These are phyloP conservation scores for Marasmius sp. DNA, from an alignment of 1,284 basidiomycete species.

Conservation along the genomic window DNA sequence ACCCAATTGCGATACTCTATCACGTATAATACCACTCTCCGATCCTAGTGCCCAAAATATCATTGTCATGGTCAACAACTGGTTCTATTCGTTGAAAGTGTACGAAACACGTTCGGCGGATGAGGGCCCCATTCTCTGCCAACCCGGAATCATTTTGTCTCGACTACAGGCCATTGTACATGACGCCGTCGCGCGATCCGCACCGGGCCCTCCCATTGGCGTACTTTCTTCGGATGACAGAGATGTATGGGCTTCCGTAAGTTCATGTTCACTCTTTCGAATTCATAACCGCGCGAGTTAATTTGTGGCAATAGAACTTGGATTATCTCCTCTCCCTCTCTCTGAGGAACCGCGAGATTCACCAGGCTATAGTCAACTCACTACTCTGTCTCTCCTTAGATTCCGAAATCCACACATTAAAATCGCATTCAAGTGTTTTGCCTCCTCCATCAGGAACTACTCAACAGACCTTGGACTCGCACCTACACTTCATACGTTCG, in stretches of 20 bases:
- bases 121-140: conserved; percentile 30
- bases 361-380: conserved; percentile 71
- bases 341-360: conserved; percentile 57
- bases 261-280: conserved; percentile 18
- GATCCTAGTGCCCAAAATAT: conserved; percentile 60
- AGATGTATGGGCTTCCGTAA: conserved; percentile 82
- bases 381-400: conserved; percentile 77
- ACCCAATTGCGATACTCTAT: conserved; percentile 63
- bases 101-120: conserved; percentile 37
- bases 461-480: conserved; percentile 62
- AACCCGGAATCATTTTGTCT: conserved; percentile 62
- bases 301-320: conserved; percentile 54
- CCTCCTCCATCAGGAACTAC: conserved; percentile 6
- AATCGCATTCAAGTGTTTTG: conserved; percentile 30
- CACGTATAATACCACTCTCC: conserved; percentile 40
- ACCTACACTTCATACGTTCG: conserved; percentile 77
- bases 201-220: conserved; percentile 44
- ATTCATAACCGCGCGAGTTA: conserved; percentile 11
- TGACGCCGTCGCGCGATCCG: conserved; percentile 50
- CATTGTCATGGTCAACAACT: conserved; percentile 77
- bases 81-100: conserved; percentile 80
- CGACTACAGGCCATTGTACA: conserved; percentile 65
- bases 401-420: conserved; percentile 51
- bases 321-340: conserved; percentile 70
- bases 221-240: conserved; percentile 80